Conservation (phyloP, 2,329 filamentous ascomycete species). For the Sphaerulina populicola region DNA sequence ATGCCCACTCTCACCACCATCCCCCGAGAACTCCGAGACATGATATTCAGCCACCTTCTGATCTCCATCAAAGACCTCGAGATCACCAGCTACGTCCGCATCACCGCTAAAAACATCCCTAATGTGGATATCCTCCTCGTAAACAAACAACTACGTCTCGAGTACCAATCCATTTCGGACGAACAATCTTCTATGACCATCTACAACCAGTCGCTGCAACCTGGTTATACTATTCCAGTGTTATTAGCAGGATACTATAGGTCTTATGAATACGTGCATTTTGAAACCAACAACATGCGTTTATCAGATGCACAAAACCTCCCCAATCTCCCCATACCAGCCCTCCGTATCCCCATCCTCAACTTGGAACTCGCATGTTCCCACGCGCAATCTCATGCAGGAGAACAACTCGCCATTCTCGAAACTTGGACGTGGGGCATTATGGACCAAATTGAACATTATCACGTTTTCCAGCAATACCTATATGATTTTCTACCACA, state of each 20-base stretch:
- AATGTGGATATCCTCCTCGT: constrained; percentile 1
- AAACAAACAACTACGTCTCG: constrained; percentile 5
- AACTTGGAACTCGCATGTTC: no score
- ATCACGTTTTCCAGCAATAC: no score
- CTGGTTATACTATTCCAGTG: not conserved
- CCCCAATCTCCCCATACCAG: no score
- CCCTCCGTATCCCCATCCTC: no score
- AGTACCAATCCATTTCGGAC: constrained; percentile 4
- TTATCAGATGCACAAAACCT: no score
- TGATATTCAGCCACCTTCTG: constrained; percentile 9
- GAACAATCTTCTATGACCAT: constrained; percentile 1
- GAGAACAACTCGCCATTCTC: no score
- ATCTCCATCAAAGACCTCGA: not conserved
- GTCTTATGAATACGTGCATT: no score
- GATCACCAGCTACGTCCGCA: not conserved
- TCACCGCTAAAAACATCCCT: not conserved
- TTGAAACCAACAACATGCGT: no score
- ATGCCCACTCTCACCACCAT: constrained; percentile 7
- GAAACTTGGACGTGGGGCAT: no score
- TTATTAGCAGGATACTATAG: not conserved
- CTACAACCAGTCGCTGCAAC: not conserved
- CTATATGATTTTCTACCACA: no score
- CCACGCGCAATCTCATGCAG: no score
- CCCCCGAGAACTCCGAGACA: constrained; percentile 9
- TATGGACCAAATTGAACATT: no score